These are phyloP conservation scores for Ophiocordyceps robertsii DNA, from an alignment of 2,329 filamentous ascomycete genomes.

Conservation along the genomic window DNA sequence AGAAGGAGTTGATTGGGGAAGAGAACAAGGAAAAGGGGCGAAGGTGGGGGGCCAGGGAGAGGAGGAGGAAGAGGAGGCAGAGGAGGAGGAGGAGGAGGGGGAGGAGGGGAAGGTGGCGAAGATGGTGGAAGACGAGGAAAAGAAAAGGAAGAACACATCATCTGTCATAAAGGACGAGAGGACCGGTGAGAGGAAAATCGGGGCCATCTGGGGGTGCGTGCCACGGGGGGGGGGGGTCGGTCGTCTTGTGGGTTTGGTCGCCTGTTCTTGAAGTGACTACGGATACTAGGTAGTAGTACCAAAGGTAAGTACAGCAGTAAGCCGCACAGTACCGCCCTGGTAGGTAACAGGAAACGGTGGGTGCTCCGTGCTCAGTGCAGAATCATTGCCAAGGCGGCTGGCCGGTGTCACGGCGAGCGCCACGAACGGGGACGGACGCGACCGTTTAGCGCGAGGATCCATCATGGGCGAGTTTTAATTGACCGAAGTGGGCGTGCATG, in stretches of 20 bases:
- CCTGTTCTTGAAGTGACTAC: no score
- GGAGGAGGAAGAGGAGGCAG: neutral
- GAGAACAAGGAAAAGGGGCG: neutral
- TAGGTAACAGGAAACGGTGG: neutral
- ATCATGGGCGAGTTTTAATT: no score
- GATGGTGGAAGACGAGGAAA: no score
- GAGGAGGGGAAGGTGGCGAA: no score
- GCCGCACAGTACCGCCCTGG: no score
- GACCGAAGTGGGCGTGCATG: neutral
- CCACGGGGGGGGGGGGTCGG: no score
- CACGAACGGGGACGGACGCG: no score
- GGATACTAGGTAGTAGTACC: no score
- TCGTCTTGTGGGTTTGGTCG: no score
- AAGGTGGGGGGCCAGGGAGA: neutral
- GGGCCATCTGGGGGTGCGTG: neutral
- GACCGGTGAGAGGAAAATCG: conserved; percentile 9
- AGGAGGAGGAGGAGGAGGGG: neutral
- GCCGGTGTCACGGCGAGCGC: neutral
- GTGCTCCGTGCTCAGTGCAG: neutral
- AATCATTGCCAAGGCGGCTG: neutral
- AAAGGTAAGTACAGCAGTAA: no score
- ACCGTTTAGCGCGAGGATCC: no score
- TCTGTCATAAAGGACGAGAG: conserved; percentile 16
- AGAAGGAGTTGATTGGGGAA: neutral
- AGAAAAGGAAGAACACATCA: conserved; percentile 5